Evolutionary conservation across 2,329 filamentous ascomycete genomes (phyloP), one percentile per base, ranked within the genome.

Genomic region (Alternaria postmessia): DNA sequence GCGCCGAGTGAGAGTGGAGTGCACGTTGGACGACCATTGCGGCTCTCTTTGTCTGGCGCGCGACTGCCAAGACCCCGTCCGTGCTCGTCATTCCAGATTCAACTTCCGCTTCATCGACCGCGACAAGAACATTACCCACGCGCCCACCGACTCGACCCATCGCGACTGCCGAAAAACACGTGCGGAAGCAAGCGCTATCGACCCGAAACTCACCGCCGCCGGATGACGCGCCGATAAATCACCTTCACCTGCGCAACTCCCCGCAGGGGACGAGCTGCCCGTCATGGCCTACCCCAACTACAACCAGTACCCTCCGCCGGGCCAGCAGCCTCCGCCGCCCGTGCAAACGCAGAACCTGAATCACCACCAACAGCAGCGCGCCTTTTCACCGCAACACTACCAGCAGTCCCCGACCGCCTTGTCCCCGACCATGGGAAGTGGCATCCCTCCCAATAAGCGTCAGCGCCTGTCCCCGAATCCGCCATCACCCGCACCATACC

Each of bases 371-470:
- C 66, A 84, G 52, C 88, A 63, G 59, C 72, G 75, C 64, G 53
- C 74, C 52, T 76, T 68, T 67, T 78, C 77, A n/a, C 77, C 77
- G 51, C 69, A 66, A 7, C 66, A 69, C 14, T 76, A 75, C 70
- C 70, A 74, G 66, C 88, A 89, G 44, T 85, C 82, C 51, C 81
- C 85, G 22, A 82, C 84, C 32, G 71, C 77, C 74, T 78, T 80
- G 74, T 81, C 90, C 79, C 86, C 75, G 5, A 75, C 68, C 59
- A 69, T 68, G 61, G 63, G 63, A 59, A 65, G 67, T 61, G 69
- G 70, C 59, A 69, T 89, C 49, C 91, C 91, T 49, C 89, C 91
- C 16, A 87, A 86, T 60, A 94, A 95, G 81, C 87, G 91, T 75
- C 89, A 86, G 75, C 89, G 88, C 57, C 81, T 91, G 48, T 92